Evolutionary conservation across 2,329 filamentous ascomycete species (phyloP).

Genomic region (Fonsecaea nubica): DNA sequence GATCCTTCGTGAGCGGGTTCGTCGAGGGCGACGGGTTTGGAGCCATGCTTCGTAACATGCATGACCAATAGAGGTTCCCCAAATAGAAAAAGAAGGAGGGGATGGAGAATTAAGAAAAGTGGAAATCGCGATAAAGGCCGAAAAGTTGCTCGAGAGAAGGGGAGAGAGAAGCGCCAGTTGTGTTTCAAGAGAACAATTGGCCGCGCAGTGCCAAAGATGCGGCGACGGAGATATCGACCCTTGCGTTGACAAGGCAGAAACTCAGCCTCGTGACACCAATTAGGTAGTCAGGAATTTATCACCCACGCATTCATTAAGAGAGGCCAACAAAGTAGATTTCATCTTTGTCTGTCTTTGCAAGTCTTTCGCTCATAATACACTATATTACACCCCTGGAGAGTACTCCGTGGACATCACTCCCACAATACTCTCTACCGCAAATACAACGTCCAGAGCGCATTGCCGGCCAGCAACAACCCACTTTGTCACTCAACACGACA

Average conservation of each 20-base stretch:
- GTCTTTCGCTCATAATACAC: conserved; percentile 29
- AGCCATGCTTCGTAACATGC: conserved; percentile 33
- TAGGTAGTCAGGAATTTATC: too few relatives aligned
- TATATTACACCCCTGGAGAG: conserved; percentile 29
- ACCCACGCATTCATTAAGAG: neutral
- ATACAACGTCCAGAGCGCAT: neutral
- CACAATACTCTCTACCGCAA: conserved; percentile 1
- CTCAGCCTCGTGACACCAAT: conserved; percentile 22
- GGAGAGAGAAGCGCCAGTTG: neutral
- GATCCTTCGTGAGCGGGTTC: conserved; percentile 23
- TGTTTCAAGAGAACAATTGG: conserved; percentile 4
- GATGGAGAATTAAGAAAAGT: conserved; percentile 2
- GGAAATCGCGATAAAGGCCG: neutral
- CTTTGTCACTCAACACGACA: neutral
- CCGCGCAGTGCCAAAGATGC: neutral
- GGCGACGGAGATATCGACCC: conserved; percentile 12
- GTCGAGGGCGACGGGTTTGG: conserved; percentile 23
- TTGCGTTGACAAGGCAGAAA: neutral
- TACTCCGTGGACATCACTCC: conserved; percentile 6
- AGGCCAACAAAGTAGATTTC: neutral
- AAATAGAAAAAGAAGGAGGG: neutral
- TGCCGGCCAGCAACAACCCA: neutral
- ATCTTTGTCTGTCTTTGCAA: neutral
- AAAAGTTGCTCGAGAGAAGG: neutral
- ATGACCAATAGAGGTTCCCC: conserved; percentile 17